Evolutionary conservation across 345 rosid genomes (phyloP), one percentile per base, ranked within the genome.

Genomic region (Linum usitatissimum): DNA sequence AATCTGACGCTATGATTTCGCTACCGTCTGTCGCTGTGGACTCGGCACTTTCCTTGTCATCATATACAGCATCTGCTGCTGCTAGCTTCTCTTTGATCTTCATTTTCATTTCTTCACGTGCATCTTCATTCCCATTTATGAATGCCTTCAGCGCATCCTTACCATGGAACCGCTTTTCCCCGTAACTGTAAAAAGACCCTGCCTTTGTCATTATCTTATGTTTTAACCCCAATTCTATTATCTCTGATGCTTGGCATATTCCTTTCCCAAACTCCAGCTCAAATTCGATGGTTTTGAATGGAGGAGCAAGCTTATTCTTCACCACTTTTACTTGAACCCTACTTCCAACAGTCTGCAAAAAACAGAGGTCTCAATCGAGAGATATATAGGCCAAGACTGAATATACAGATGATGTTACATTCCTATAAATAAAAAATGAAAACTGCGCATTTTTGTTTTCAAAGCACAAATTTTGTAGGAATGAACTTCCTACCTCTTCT

Each of bases 211-310:
- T 57, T n/a, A 90, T 76, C 64, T 90, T 88, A 77, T 90, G 81
- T 68, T 85, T 88, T 54, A 85, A n/a, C 19, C 85, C 91, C 63
- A 88, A 72, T 0, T 86, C 92, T 57, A 88, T 82, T 66, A 94
- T 73, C 82, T 94, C 96, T 0, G 85, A 72, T 59, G 67, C 79
- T 59, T 81, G 81, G 68, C 83, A 77, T 71, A 94, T 94, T 68
- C 99, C 99, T 79, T 84, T 94, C 53, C 99, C 99, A 63, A 90
- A 94, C 73, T 85, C 93, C 15, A 94, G 92, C 75, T 88, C 99
- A 71, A 90, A 94, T 62, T 79, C 80, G 3, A 81, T 91, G 3
- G 85, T 83, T 78, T 77, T 83, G 63, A 94, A 94, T 4, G 99
- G 99, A 19, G 99, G 91, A 18, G 97, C 89, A 18, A 86, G 95